Base-by-base conservation (phyloP, 768 basidiomycete species). In the Boletus patriciae region DNA sequence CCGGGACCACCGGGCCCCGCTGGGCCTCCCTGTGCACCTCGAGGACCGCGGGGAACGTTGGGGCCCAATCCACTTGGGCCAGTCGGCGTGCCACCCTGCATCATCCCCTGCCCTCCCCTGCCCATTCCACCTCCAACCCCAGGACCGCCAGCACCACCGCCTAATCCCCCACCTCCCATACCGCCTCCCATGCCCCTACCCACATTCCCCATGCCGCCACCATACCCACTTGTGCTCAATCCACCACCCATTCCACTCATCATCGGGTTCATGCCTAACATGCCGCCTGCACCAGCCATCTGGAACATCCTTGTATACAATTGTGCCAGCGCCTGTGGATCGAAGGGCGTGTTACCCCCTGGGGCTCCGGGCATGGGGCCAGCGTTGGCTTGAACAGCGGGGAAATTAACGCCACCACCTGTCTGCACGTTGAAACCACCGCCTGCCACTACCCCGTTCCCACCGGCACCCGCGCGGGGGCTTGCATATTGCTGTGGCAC, bases 231-330 rank as follows among this genome's bases (percentile, higher is more conserved):
- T 65, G 77, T 46, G 19, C 57, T 48, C 54, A 74, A 72, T 2
- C 66, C 65, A n/a, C 64, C 63, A 9, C 66, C 57, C 61, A 78
- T 76, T 4, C 74, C 73, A 27, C 71, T 65, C 58, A 72, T 71
- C 71, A 71, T 73, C 2, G 65, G 64, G 36, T 57, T 72, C 73
- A 74, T 74, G n/a, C 77, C 76, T 73, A 72, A 76, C 63, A 71
- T 72, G 53, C 75, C 75, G 3, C 79, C 80, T 0, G 77, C 84
- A 37, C 83, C 82, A 46, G 90, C 83, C 77, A 91, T 88, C 68
- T 88, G 86, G 80, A 92, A 88, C 96, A 98, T 98, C 59, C 93
- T 88, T 36, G 94, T 92, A 74, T 97, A 98, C 57, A 98, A 85
- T 54, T 88, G 84, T 0, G 93, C 93, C 69, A 98, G 86, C 2